A percentile compares a stretch with the other conserved stretches of the same genome.
phyloP scores from a whole-genome alignment of 2,329 filamentous ascomycete genomes.

The Cadophora sp. region DNA sequence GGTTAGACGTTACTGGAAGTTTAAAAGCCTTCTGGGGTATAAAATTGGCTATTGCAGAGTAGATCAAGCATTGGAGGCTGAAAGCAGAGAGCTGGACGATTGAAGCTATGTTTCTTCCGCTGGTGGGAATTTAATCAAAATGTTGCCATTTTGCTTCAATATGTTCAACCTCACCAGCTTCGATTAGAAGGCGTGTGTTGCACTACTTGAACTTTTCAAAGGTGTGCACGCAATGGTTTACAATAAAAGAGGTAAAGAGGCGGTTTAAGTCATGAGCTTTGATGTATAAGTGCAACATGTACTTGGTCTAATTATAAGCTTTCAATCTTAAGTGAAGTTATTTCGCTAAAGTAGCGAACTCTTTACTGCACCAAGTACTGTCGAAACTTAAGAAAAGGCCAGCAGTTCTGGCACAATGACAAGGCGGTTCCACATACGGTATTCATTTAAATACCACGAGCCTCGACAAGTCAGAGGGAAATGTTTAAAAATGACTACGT shows the following conservation, averaged over 20 bases:
- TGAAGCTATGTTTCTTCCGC: constrained; percentile 1
- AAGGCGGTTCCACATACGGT: too few species aligned
- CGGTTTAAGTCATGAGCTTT: too few species aligned
- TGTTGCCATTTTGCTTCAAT: background rate
- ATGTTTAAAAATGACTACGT: too few species aligned
- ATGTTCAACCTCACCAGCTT: background rate
- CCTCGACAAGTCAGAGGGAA: too few species aligned
- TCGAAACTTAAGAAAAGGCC: too few species aligned
- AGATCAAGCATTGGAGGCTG: background rate
- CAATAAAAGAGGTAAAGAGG: background rate
- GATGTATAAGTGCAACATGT: too few species aligned
- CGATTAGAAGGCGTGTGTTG: background rate
- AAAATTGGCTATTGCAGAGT: constrained; percentile 2
- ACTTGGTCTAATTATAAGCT: background rate
- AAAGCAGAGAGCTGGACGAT: constrained; percentile 9
- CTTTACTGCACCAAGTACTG: too few species aligned
- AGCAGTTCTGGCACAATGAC: too few species aligned
- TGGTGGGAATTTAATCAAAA: background rate
- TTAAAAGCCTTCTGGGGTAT: constrained; percentile 2
- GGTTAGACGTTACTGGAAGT: too few species aligned
- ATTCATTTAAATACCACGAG: too few species aligned
- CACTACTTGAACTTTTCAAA: background rate
- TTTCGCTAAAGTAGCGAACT: too few species aligned
- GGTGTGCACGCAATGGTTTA: background rate
- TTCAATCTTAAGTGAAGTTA: background rate